Base-by-base conservation (phyloP, 768 basidiomycete genomes). In the Boletus vermiculosoides region DNA sequence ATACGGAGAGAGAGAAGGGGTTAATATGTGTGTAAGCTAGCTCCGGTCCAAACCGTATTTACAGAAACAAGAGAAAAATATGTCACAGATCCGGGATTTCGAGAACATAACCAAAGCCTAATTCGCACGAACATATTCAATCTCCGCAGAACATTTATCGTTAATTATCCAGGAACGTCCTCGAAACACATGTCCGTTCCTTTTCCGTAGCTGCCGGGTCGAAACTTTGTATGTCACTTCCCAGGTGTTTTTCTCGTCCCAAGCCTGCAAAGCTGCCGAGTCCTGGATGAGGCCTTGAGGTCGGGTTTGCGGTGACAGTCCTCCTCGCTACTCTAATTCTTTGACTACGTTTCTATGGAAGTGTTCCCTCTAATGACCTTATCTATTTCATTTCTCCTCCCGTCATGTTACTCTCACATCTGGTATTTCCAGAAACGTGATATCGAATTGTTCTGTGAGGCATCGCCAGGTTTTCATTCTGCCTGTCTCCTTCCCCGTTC, bases 21-120 rank as follows among this genome's bases (percentile, higher is more conserved):
- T 73, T 71, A 71, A 71, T 71, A 71, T 66, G 72, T 54, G 69
- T 62, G 63, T 65, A 69, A 65, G 61, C 71, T 65, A 67, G 62
- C 70, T 71, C 71, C 71, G 70, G 63, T 63, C 69, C 70, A 71
- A 72, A 71, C 60, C 67, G 71, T 70, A 73, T 73, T 71, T 71
- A 73, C 72, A 73, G 71, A 71, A 68, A 67, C 67, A 64, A 73
- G 66, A 68, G 68, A 67, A 73, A 71, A 73, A 73, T 72, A 72
- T 72, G 72, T 72, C 71, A 73, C 71, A 72, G 72, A 72, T 73
- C 63, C 65, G 71, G 72, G 69, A 73, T 65, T 73, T 71, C 70
- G 68, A 71, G 70, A 71, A 71, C 72, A 71, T 73, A 71, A 73
- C 70, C 57, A 73, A 70, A 70, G 71, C 60, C 42, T 61, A 70